phyloP scores from a whole-genome alignment of 768 basidiomycete species.

The Boletus eberwhitei region DNA sequence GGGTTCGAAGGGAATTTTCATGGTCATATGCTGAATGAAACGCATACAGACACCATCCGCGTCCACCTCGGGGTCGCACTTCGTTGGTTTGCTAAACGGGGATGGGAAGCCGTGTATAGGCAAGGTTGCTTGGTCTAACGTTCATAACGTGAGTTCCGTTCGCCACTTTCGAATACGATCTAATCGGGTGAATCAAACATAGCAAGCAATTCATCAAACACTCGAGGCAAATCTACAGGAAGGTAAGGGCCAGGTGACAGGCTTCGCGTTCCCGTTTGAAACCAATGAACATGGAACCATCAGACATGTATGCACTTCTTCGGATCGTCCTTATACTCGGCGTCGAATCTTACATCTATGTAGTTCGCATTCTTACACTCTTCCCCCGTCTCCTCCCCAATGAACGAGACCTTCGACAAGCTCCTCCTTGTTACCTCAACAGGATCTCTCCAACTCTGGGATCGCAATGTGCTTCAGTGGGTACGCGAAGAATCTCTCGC shows the following conservation, averaged over 20 bases:
- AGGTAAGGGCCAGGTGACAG: conserved; percentile 45
- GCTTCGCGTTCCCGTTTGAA: conserved; percentile 64
- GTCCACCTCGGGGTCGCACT: conserved; percentile 47
- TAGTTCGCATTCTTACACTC: conserved; percentile 53
- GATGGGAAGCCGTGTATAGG: conserved; percentile 53
- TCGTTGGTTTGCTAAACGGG: conserved; percentile 52
- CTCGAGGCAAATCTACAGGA: conserved; percentile 47
- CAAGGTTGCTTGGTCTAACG: conserved; percentile 66
- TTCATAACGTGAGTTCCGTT: conserved; percentile 42
- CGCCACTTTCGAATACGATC: neutral
- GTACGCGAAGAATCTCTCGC: conserved; percentile 78
- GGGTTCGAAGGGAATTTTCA: neutral
- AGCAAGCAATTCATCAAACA: conserved; percentile 57
- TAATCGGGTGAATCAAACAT: neutral
- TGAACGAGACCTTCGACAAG: conserved; percentile 35
- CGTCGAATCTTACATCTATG: neutral
- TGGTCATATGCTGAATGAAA: neutral
- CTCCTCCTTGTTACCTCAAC: conserved; percentile 66
- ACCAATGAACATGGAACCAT: conserved; percentile 65
- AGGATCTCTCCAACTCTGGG: conserved; percentile 75
- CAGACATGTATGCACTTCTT: conserved; percentile 47
- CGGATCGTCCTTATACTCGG: neutral
- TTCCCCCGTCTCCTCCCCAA: conserved; percentile 35
- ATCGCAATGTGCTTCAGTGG: conserved; percentile 61
- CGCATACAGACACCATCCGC: conserved; percentile 39